Base-by-base conservation (phyloP, 2,329 filamentous ascomycete species). In the Cercospora zeae-maydis region DNA sequence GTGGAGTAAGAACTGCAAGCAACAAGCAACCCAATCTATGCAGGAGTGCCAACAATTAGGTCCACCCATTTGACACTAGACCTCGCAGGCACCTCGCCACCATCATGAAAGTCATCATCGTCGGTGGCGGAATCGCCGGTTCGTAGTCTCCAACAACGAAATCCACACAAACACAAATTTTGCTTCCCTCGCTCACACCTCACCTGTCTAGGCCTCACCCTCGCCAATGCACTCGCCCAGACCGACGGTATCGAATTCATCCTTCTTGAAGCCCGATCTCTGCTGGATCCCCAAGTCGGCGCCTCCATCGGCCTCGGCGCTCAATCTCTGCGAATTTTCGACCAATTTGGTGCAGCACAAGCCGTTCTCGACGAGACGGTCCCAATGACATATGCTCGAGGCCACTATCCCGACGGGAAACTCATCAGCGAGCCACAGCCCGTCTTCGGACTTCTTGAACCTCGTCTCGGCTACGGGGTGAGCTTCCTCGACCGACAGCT, bases 231-330 rank as follows among this genome's bases (percentile, higher is more conserved):
- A 64, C 76, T 85, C 2, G 76, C 84, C 58, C 69, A 71, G 47
- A 72, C 78, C 34, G 71, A 69, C 30, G 39, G 47, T 11, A 79
- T 85, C 59, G 78, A 84, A 64, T 84, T 80, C 67, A 62, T 82
- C 1, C 61, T 85, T 0, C 75, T 86, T 0, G 83, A 86, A 64
- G 71, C 73, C 0, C 72, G 79, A 51, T 27, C 63, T 0, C 69
- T 76, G 0, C 77, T 84, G 21, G 77, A 78, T 0, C 81, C 82
- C 0, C 73, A 78, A 19, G 72, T 79, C 0, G 83, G 83, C 0
- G 82, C 81, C 0, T 78, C 76, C 3, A 81, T 86, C 30, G 80
- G 75, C 1, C 66, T 84, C 0, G 63, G 76, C 0, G 74, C 82
- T 0, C 75, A 80, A 16, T 79, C 79, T 0, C 61, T 72, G 3